Evolutionary conservation across 768 basidiomycete species (phyloP), one percentile per base, ranked within the genome.

Genomic region (Clitopilus hobsonii): DNA sequence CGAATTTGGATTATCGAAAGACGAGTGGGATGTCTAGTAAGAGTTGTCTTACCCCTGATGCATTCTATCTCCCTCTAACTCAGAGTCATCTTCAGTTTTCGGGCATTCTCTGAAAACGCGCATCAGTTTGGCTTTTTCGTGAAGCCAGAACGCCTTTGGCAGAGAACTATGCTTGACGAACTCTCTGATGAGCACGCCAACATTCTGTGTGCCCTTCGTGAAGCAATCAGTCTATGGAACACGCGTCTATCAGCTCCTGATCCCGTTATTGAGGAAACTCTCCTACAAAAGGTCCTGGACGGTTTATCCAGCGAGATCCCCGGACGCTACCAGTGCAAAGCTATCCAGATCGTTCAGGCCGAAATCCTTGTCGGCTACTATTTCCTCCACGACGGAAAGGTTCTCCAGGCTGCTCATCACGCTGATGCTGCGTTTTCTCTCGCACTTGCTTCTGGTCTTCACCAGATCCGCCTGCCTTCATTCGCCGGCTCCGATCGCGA

Each of bases 351-450:
- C 29, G 60, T 76, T 8, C 75, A 77, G 45, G 65, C 69, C 1
- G 72, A 78, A 32, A 63, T 81, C 2, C 65, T 82, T n/a, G 64
- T 83, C 25, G 65, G 74, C 1, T 70, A 71, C 53, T 79, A 77
- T 58, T 61, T 59, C 53, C 53, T 63, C 23, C 56, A 55, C 16
- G 49, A 52, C 14, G 62, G 60, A 2, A 59, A 61, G 26, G 48
- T 63, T 41, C 41, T 63, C 4, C 58, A 61, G 53, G 62, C 60
- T 14, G 55, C 51, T 14, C 53, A 55, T 26, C 62, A 60, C 41
- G 60, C 62, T 2, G 51, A 55, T 8, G 56, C 53, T 10, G 60
- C 60, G 4, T 49, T 59, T 2, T 58, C 62, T 4, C 23, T 63
- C 14, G 49, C 58, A 10, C 41, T 61, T n/a, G 60, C 58, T 7